Conservation (phyloP, 2,329 filamentous ascomycete genomes). For the Xylariomycetidae sp. region DNA sequence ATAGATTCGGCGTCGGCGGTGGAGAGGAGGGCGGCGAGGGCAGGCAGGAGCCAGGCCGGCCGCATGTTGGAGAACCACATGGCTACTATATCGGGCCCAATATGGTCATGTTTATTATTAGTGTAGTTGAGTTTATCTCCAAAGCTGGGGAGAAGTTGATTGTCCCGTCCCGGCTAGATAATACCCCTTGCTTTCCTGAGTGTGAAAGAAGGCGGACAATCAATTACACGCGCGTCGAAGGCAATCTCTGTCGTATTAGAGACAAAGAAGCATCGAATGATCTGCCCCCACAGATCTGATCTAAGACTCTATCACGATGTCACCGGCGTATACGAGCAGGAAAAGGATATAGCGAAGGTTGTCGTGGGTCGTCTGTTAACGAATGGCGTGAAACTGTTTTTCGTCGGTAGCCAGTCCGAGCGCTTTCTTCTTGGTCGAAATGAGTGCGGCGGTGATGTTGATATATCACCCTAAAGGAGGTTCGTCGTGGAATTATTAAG, state of each 20-base stretch:
- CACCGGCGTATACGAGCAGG: neutral
- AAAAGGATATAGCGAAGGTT: neutral
- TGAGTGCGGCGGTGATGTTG: conserved; percentile 11
- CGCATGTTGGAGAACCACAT: conserved; percentile 45
- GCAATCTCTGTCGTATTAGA: conserved; percentile 2
- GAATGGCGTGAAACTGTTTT: no score
- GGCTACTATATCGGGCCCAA: no score
- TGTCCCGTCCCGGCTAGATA: conserved; percentile 6
- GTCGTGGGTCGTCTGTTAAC: neutral
- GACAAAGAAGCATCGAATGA: conserved; percentile 12
- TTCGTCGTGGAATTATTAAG: conserved; percentile 8
- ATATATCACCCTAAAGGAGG: conserved; percentile 6
- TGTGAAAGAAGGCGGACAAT: conserved; percentile 13
- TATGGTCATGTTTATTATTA: conserved; percentile 1
- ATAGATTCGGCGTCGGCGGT: conserved; percentile 55
- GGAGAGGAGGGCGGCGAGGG: conserved; percentile 38
- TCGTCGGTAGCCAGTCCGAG: conserved; percentile 12
- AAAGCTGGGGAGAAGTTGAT: conserved; percentile 6
- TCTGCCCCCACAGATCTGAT: conserved; percentile 3
- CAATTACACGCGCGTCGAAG: conserved; percentile 14
- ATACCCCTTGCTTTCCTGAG: conserved; percentile 13
- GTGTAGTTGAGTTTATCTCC: conserved; percentile 10
- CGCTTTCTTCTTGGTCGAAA: conserved; percentile 6
- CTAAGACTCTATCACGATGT: neutral
- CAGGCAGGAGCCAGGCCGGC: conserved; percentile 42